Conservation (phyloP, 1,284 basidiomycete species). For the Schizopora paradoxa region DNA sequence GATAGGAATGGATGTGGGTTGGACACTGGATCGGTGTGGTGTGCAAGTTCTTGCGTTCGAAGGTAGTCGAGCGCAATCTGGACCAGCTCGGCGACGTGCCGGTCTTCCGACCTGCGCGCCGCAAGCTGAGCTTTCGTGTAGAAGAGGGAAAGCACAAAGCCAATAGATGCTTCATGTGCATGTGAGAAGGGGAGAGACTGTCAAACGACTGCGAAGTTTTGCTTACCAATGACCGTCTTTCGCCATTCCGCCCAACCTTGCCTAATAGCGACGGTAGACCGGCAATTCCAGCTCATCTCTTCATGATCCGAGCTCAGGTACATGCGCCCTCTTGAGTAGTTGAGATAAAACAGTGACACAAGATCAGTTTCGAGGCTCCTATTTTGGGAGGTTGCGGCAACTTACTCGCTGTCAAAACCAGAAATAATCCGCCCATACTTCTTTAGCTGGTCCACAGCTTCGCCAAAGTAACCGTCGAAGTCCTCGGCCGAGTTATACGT, state of each 20-base stretch:
- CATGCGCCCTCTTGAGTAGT: constrained; percentile 51
- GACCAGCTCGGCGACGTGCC: constrained; percentile 72
- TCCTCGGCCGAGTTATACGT: constrained; percentile 46
- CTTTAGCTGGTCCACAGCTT: constrained; percentile 78
- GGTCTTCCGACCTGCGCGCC: constrained; percentile 56
- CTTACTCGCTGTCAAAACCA: constrained; percentile 67
- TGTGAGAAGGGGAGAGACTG: constrained; percentile 25
- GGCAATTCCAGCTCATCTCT: constrained; percentile 68
- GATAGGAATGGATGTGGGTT: constrained; percentile 80
- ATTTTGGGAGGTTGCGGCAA: no score
- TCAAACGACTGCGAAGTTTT: constrained; percentile 15
- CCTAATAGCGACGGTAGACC: constrained; percentile 61
- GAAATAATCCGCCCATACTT: constrained; percentile 78
- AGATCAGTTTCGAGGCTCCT: neutral
- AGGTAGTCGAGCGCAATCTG: constrained; percentile 76
- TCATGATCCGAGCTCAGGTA: constrained; percentile 77
- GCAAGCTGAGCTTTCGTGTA: constrained; percentile 41
- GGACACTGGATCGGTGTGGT: constrained; percentile 80
- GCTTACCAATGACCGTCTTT: constrained; percentile 59
- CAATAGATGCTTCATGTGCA: constrained; percentile 27
- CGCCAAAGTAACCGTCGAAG: constrained; percentile 70
- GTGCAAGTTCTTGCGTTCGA: constrained; percentile 80
- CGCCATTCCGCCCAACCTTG: constrained; percentile 70
- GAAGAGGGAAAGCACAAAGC: constrained; percentile 29
- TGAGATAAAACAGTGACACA: neutral